Base-by-base conservation (phyloP, 2,329 filamentous ascomycete genomes). In the Huntiella omanensis region DNA sequence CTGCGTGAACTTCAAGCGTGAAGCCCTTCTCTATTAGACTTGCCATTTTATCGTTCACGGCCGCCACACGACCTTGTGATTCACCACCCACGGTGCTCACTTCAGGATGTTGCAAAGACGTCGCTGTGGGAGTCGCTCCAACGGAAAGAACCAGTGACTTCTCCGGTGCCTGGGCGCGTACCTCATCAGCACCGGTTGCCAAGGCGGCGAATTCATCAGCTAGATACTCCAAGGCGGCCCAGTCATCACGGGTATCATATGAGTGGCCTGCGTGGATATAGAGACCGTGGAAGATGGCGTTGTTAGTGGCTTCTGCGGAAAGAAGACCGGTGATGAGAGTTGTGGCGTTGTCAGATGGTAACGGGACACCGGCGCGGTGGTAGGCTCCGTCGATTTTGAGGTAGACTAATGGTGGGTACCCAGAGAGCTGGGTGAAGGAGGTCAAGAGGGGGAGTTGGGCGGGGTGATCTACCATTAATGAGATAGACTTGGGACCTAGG, bases 331-430 rank as follows among this genome's bases (percentile, higher is more conserved):
- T 53, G 35, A 80, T 63, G 1, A 80, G 58, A 1, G 58, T 54
- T 1, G 58, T 55, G 50, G 73, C 69, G 2, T 59, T 60, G 1
- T 59, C 53, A 0, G 72, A 71, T 5, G 62, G 57, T 0, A 73
- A 69, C 1, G 64, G 55, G 0, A 85, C 66, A 15, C 83, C 83
- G 1, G 83, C 81, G 12, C 83, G 76, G 55, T 75, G 68, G 53
- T 75, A 75, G 8, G 81, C 80, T 43, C 81, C 77, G 57, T 88
- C 81, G 35, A 88, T 71, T 54, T 87, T 87, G 54, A 87, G 63
- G 55, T 77, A 83, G 11, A 82, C 64, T 0, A 65, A 66, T 3
- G 76, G 70, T 1, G 62, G 58, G 40, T 64, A 60, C 12, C 67
- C 69, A 1, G 65, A 63, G 1, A 61, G 54, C 3, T 58, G 54